phyloP scores from a whole-genome alignment of 2,329 filamentous ascomycete genomes.

The Ophiostoma triangulosporum region DNA sequence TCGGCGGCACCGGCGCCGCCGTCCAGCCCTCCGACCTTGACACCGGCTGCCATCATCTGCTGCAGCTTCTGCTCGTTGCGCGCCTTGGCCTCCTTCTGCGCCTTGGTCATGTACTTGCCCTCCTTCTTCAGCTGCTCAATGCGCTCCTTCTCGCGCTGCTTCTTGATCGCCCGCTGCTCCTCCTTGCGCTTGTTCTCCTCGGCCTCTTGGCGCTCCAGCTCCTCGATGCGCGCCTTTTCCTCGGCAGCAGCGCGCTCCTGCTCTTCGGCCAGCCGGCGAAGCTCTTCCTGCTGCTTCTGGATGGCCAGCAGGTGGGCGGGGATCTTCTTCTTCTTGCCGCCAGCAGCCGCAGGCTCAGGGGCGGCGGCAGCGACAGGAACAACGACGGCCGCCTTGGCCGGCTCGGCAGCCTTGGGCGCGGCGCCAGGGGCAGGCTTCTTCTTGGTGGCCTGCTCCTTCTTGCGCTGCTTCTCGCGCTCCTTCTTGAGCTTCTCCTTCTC shows the following conservation, averaged over 20 bases:
- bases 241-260: slow-evolving; percentile 43
- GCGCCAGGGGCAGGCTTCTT: slow-evolving; percentile 49
- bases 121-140: slow-evolving; percentile 80
- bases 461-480: slow-evolving; percentile 94
- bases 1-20: slow-evolving; percentile 48
- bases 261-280: slow-evolving; percentile 52
- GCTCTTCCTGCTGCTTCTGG: slow-evolving; percentile 72
- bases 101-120: slow-evolving; percentile 76
- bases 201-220: slow-evolving; percentile 47
- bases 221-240: slow-evolving; percentile 50
- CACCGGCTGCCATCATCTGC: slow-evolving; percentile 70
- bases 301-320: slow-evolving; percentile 58
- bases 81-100: slow-evolving; percentile 70
- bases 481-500: slow-evolving; percentile 98
- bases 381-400: not conserved
- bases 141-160: slow-evolving; percentile 75
- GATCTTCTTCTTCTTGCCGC: slow-evolving; percentile 77
- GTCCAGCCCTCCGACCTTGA: slow-evolving; percentile 53
- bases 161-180: slow-evolving; percentile 63
- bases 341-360: slow-evolving; percentile 38
- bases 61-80: slow-evolving; percentile 67
- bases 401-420: slow-evolving; percentile 21
- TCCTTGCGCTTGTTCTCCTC: slow-evolving; percentile 59
- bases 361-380: not conserved
- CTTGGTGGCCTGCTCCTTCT: slow-evolving; percentile 92